Conservation (phyloP, 73 alveolate species). For the Blepharisma stoltei region DNA sequence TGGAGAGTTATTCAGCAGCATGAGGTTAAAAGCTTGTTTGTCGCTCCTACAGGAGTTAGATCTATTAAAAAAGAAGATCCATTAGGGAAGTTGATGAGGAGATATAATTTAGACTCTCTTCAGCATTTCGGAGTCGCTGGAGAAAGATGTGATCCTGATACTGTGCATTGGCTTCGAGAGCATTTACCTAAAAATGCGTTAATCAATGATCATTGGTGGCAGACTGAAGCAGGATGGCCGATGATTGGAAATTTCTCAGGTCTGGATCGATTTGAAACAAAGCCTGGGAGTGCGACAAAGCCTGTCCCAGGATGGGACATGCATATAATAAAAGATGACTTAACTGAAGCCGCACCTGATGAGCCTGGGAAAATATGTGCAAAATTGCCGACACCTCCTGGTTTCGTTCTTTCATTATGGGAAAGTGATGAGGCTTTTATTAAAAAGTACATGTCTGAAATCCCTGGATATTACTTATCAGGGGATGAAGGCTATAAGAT, state of each 20-base stretch:
- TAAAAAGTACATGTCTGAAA: constrained; percentile 86
- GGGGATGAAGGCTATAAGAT: constrained; percentile 95
- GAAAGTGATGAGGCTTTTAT: constrained; percentile 90
- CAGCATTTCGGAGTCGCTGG: constrained; percentile 86
- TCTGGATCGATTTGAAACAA: constrained; percentile 56
- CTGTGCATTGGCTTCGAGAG: constrained; percentile 84
- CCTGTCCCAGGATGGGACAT: constrained; percentile 94
- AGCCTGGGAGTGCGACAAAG: constrained; percentile 92
- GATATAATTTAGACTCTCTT: constrained; percentile 65
- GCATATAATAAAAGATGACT: constrained; percentile 43
- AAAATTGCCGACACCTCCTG: constrained; percentile 96
- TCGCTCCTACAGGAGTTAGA: constrained; percentile 99
- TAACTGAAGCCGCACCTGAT: constrained; percentile 74
- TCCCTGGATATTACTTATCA: constrained; percentile 89
- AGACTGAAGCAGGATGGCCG: constrained; percentile 99
- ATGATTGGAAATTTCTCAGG: constrained; percentile 47
- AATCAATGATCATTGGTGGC: constrained; percentile 99
- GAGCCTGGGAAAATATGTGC: constrained; percentile 82
- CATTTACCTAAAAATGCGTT: constrained; percentile 43
- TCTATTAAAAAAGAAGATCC: constrained; percentile 97
- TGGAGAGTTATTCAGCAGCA: constrained; percentile 85
- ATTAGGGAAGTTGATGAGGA: constrained; percentile 83
- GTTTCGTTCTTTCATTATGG: constrained; percentile 90
- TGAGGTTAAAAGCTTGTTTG: constrained; percentile 86
- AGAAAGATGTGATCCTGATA: constrained; percentile 99